Percentiles rank a stretch among this genome's conserved stretches.
Evolutionary conservation across 2,329 filamentous ascomycete genomes (phyloP).

Genomic region (Fusarium tupiense): DNA sequence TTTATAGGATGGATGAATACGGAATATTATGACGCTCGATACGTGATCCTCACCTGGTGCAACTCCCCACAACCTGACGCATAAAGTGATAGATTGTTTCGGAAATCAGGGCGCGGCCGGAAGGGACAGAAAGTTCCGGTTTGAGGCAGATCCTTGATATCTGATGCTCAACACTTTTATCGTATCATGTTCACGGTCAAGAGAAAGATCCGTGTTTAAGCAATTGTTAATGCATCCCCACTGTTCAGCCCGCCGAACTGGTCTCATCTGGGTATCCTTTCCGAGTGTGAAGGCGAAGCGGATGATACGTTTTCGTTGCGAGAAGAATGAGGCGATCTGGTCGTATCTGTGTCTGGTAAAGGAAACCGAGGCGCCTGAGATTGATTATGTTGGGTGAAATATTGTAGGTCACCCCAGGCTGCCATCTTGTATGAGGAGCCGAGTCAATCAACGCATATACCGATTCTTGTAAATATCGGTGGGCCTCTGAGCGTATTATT

Average conservation of each 20-base stretch:
- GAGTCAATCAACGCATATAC: not conserved
- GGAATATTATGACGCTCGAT: not conserved
- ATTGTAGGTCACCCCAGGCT: not conserved
- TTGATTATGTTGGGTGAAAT: not conserved
- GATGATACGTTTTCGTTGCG: not conserved
- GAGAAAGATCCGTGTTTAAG: conserved; percentile 23
- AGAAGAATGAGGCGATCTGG: conserved; percentile 1
- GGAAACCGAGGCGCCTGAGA: not conserved
- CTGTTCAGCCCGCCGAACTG: not conserved
- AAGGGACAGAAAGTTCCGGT: conserved; percentile 3
- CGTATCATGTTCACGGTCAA: conserved; percentile 4
- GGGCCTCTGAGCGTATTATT: not conserved
- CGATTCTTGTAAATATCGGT: conserved; percentile 8
- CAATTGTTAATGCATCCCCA: conserved; percentile 5
- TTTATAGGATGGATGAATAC: conserved; percentile 12
- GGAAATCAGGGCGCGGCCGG: conserved; percentile 11
- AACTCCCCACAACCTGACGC: not conserved
- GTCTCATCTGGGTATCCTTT: conserved; percentile 12
- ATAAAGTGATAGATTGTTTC: conserved; percentile 2
- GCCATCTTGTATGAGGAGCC: not conserved
- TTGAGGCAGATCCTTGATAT: not conserved
- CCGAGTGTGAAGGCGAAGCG: conserved; percentile 13
- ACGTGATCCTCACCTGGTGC: not conserved
- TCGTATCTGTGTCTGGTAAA: not conserved
- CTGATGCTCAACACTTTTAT: conserved; percentile 3